phyloP scores from a whole-genome alignment of 140 eudicot species.

The Anethum foeniculum region DNA sequence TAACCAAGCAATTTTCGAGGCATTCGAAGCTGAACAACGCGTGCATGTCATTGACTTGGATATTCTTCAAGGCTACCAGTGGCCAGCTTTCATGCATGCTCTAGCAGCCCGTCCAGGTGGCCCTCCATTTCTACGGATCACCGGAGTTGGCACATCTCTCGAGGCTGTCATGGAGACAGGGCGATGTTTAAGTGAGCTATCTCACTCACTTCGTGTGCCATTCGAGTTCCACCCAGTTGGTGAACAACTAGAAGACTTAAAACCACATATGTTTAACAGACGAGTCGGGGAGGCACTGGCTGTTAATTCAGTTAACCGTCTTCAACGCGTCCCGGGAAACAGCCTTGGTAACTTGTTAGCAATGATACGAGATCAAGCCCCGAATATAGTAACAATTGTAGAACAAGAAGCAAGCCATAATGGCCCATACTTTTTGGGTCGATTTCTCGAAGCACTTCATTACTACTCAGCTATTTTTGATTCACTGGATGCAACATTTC shows the following conservation, averaged over 20 bases:
- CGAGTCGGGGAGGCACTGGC: constrained; percentile 80
- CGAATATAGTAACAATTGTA: constrained; percentile 63
- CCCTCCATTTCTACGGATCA: constrained; percentile 64
- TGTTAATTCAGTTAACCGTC: constrained; percentile 69
- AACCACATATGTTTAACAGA: constrained; percentile 72
- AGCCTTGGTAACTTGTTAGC: constrained; percentile 47
- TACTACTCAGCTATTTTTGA: constrained; percentile 26
- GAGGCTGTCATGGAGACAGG: constrained; percentile 66
- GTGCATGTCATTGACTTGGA: constrained; percentile 80
- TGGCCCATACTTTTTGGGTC: constrained; percentile 78
- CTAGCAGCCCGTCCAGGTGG: constrained; percentile 75
- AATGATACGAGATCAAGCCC: constrained; percentile 78
- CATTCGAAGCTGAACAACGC: constrained; percentile 71
- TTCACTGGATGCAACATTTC: constrained; percentile 6
- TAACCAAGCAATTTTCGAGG: constrained; percentile 82
- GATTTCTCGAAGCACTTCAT: constrained; percentile 76
- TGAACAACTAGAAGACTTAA: constrained; percentile 50
- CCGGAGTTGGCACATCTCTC: constrained; percentile 60
- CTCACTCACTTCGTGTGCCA: constrained; percentile 66
- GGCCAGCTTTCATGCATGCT: constrained; percentile 93
- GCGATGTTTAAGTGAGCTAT: constrained; percentile 56
- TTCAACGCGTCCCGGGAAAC: constrained; percentile 60
- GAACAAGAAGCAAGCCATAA: constrained; percentile 87
- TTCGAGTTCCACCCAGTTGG: constrained; percentile 72
- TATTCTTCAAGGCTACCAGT: constrained; percentile 79